phyloP scores from a whole-genome alignment of 176 grass and related monocot species.

The Lolium perenne region DNA sequence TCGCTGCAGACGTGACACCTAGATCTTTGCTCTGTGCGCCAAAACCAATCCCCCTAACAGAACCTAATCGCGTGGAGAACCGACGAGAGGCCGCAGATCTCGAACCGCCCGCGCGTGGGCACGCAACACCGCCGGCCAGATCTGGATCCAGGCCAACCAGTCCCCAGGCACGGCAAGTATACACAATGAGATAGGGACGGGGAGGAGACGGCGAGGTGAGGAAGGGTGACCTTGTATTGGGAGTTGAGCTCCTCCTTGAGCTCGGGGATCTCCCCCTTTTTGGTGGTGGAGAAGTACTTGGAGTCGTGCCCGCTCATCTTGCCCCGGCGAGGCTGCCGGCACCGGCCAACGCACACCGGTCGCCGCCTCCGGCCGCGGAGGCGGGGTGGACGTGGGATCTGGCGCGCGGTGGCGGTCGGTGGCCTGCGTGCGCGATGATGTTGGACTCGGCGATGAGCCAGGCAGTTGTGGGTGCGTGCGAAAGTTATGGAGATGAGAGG shows the following conservation, averaged over 20 bases:
- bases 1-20: background rate
- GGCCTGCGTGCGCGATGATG: background rate
- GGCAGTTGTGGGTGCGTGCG: slow-evolving; percentile 7
- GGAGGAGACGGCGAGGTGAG: background rate
- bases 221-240: slow-evolving; percentile 82
- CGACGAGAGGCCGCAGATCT: slow-evolving; percentile 47
- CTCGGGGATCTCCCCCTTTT: slow-evolving; percentile 99
- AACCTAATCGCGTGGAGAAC: slow-evolving; percentile 25
- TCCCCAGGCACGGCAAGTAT: background rate
- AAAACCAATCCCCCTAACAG: slow-evolving; percentile 28
- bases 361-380: slow-evolving; percentile 24
- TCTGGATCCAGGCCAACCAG: slow-evolving; percentile 47
- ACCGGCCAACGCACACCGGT: slow-evolving; percentile 22
- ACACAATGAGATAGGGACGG: background rate
- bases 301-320: slow-evolving; percentile 99
- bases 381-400: slow-evolving; percentile 32
- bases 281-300: slow-evolving; percentile 99
- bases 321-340: slow-evolving; percentile 43
- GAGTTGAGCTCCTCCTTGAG: slow-evolving; percentile 99
- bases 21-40: slow-evolving; percentile 9
- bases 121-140: slow-evolving; percentile 38
- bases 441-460: slow-evolving; percentile 28
- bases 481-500: slow-evolving; percentile 10
- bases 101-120: slow-evolving; percentile 16
- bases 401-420: slow-evolving; percentile 37